Evolutionary conservation across 73 alveolate species (phyloP).

Genomic region (Tetrahymena borealis): DNA sequence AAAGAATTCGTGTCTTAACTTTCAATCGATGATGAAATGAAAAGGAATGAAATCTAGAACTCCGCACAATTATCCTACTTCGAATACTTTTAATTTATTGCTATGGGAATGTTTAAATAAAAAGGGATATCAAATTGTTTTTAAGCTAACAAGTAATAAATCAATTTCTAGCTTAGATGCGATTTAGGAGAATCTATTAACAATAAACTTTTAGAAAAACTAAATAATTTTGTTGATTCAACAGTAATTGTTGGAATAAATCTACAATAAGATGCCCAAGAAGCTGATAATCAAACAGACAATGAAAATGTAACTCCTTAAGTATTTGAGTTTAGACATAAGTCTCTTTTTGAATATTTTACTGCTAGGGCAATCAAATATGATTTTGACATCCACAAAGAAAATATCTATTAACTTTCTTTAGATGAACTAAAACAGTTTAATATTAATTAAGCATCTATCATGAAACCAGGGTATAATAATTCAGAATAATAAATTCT

Average conservation of each 20-base stretch:
- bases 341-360: background rate
- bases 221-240: background rate
- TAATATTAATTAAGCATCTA: no score
- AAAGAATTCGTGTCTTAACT: background rate
- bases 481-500: background rate
- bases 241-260: background rate
- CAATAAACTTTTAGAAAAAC: background rate
- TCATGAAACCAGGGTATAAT: background rate
- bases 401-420: background rate
- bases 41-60: background rate
- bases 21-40: background rate
- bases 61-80: background rate
- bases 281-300: background rate
- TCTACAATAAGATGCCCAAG: background rate
- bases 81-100: background rate
- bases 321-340: background rate
- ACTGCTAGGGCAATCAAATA: background rate
- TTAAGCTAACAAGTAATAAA: background rate
- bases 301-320: background rate
- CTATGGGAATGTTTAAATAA: background rate
- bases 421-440: background rate
- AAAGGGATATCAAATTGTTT: background rate
- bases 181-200: background rate
- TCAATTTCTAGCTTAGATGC: background rate
- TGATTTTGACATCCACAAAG: background rate